Percentiles rank a stretch among this genome's conserved stretches.
Evolutionary conservation across 352 stramenopile genomes (phyloP).

Genomic region (Pythium oligandrum): DNA sequence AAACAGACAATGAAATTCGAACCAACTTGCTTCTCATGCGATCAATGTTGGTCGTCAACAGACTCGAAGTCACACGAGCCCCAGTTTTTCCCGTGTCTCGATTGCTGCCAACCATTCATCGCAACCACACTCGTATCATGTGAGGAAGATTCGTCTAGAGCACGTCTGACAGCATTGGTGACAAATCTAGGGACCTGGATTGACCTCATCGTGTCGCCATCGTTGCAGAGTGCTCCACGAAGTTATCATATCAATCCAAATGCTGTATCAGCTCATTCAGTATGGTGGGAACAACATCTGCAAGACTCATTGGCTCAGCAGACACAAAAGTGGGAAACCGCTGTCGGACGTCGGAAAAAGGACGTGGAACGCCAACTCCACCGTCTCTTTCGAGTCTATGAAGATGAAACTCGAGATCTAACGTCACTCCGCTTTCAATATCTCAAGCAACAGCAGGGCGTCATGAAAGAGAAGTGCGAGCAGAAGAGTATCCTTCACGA

Average conservation of each 20-base stretch:
- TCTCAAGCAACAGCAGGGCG: conserved; percentile 10
- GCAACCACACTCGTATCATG: too few species aligned
- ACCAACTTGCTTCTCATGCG: too few species aligned
- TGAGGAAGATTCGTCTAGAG: too few species aligned
- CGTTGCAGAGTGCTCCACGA: conserved; percentile 13
- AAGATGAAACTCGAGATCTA: conserved; percentile 27
- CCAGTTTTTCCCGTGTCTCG: too few species aligned
- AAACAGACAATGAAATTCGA: not conserved
- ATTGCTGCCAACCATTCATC: too few species aligned
- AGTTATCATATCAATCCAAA: conserved; percentile 27
- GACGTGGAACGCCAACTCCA: conserved; percentile 22
- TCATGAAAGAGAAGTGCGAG: conserved; percentile 1
- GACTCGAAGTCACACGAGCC: too few species aligned
- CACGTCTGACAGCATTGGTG: too few species aligned
- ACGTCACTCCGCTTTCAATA: conserved; percentile 14
- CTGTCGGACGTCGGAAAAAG: conserved; percentile 9
- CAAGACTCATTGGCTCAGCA: not conserved
- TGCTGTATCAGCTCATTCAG: conserved; percentile 11
- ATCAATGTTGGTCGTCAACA: too few species aligned
- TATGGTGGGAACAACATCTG: conserved; percentile 7
- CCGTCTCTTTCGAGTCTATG: conserved; percentile 28
- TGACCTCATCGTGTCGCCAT: conserved; percentile 14
- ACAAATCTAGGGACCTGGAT: conserved; percentile 19
- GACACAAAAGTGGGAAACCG: conserved; percentile 19
- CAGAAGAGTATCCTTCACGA: conserved; percentile 6